Base-by-base conservation (phyloP, 2,329 filamentous ascomycete genomes). In the Aspergillus floridensis region DNA sequence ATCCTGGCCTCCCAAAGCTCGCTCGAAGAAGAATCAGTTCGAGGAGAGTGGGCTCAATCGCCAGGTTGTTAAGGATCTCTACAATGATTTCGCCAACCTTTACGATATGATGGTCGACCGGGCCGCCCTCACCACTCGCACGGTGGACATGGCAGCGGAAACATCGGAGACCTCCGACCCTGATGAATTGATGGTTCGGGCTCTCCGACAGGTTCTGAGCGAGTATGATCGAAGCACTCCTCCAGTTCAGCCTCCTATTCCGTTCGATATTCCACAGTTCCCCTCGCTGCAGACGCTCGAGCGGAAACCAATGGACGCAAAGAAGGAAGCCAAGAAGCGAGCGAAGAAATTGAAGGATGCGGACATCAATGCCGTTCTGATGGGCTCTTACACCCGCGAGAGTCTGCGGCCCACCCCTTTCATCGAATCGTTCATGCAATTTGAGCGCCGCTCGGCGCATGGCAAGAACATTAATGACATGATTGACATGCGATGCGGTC, bases 71-170 rank as follows among this genome's bases (percentile, higher is more conserved):
- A 86, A 87, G 70, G 88, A 91, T 48, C 78, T 98, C 8, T 98
- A 97, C 76, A 84, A 86, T 26, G 93, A 99, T 72, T 86, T 97
- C 69, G 91, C 90, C 66, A 86, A 88, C 44, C 80, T 98, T 16
- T 98, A 98, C 75, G 93, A 98, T 70, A 80, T 96, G 59, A 79
- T 96, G 14, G 95, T 92, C 5, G 92, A 98, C 73, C 88, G 92
- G 24, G 84, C 84, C 26, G 84, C 86, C 35, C 75, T 96, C 31
- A 97, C 93, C 0, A 91, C 90, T 1, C 86, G 93, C 59, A 88
- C 88, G 2, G 86, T 88, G 29, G 90, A 93, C 68, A 85, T 90
- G 65, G 82, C 81, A 1, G 80, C 82, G 1, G 83, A 84, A 21
- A 78, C 84, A 16, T 76, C 78, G 8, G 78, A 80, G 11, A 74